Percentiles rank a stretch among this genome's conserved stretches.
phyloP scores from a whole-genome alignment of 2,329 filamentous ascomycete species.

The Hypoxylon sp. region DNA sequence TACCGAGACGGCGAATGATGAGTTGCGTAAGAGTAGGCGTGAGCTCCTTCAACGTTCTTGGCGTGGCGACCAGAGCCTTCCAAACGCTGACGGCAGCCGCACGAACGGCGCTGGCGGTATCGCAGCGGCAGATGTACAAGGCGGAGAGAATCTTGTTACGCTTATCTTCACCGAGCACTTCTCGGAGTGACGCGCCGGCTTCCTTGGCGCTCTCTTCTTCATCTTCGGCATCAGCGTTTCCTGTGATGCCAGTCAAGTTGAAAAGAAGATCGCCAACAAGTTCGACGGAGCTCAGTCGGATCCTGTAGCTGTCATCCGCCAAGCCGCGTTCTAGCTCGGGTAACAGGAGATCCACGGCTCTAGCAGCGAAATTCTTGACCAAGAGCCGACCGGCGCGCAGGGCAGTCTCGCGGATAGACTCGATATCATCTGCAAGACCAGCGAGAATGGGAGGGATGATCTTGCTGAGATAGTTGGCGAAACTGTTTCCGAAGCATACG shows the following conservation, averaged over 20 bases:
- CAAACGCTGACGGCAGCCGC: slow-evolving; percentile 91
- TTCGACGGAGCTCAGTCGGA: slow-evolving; percentile 97
- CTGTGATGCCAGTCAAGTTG: slow-evolving; percentile 94
- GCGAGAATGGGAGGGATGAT: slow-evolving; percentile 96
- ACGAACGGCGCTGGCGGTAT: slow-evolving; percentile 91
- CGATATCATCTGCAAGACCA: slow-evolving; percentile 93
- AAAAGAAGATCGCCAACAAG: slow-evolving; percentile 96
- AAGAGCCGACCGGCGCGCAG: slow-evolving; percentile 90
- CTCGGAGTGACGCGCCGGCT: slow-evolving; percentile 90
- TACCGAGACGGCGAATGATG: slow-evolving; percentile 91
- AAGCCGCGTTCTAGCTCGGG: slow-evolving; percentile 95
- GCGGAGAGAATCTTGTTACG: slow-evolving; percentile 97
- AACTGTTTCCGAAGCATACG: slow-evolving; percentile 98
- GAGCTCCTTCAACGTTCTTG: slow-evolving; percentile 91
- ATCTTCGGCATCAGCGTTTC: slow-evolving; percentile 76
- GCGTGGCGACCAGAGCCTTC: slow-evolving; percentile 95
- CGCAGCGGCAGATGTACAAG: slow-evolving; percentile 95
- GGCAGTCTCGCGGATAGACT: slow-evolving; percentile 96
- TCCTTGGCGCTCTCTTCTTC: slow-evolving; percentile 82
- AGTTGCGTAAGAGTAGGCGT: slow-evolving; percentile 94
- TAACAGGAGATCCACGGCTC: slow-evolving; percentile 90
- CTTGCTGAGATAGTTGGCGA: slow-evolving; percentile 91
- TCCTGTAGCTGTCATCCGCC: slow-evolving; percentile 97
- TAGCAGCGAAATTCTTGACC: slow-evolving; percentile 97
- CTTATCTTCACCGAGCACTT: slow-evolving; percentile 94